Conservation (phyloP, 257 asterid species). For the Gardenia jasminoides region DNA sequence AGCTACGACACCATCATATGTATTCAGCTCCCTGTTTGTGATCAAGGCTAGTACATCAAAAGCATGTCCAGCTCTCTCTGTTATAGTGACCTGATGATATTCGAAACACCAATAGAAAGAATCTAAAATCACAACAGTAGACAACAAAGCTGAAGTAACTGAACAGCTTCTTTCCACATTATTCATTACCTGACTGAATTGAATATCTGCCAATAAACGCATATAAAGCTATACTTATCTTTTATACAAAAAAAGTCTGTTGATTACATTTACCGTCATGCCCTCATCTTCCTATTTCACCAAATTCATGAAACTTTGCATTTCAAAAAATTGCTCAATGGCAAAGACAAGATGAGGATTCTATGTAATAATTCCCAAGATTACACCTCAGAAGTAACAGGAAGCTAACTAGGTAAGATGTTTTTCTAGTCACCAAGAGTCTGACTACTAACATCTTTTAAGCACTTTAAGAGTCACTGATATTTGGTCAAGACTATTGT, state of each 20-base stretch:
- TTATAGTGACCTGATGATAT: conserved; percentile 67
- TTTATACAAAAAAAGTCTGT: not conserved
- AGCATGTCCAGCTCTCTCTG: conserved; percentile 92
- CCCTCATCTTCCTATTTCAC: not conserved
- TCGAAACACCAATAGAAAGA: conserved; percentile 6
- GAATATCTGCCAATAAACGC: not conserved
- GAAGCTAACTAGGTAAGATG: not conserved
- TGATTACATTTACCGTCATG: not conserved
- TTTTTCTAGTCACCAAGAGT: not conserved
- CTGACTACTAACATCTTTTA: not conserved
- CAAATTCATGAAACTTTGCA: not conserved
- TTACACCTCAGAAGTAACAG: not conserved
- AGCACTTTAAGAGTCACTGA: not conserved
- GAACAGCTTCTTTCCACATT: not conserved
- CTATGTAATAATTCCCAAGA: not conserved
- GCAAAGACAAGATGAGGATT: not conserved
- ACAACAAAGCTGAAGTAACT: not conserved
- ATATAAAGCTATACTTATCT: not conserved
- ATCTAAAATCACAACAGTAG: not conserved
- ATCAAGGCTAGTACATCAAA: conserved; percentile 69
- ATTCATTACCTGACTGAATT: not conserved
- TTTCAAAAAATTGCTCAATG: not conserved
- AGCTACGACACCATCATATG: conserved; percentile 82
- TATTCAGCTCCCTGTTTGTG: conserved; percentile 59
- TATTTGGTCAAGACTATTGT: not conserved